Conservation (phyloP, 129 eudicot species). For the Gnaphalium uliginosum region DNA sequence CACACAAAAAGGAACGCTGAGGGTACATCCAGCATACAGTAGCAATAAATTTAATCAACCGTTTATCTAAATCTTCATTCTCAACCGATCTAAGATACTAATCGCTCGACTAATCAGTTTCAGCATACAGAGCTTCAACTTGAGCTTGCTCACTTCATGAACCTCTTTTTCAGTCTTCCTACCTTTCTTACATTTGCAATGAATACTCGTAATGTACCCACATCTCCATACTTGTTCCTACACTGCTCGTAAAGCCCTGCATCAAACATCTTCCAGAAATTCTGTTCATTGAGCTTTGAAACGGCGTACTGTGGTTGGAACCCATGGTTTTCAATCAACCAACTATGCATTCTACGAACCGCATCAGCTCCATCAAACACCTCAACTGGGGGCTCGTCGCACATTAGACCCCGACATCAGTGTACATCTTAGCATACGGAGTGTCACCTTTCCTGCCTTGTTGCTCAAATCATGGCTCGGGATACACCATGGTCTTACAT, state of each 20-base stretch:
- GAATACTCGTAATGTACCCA: not conserved
- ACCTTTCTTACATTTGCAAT: constrained; percentile 2
- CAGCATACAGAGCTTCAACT: not conserved
- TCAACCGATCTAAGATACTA: too few relatives aligned
- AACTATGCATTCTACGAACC: not conserved
- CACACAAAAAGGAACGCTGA: not conserved
- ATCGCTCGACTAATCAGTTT: too few relatives aligned
- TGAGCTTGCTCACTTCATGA: not conserved
- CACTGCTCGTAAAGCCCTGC: too few relatives aligned
- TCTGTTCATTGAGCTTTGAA: not conserved
- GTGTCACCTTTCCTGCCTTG: too few relatives aligned
- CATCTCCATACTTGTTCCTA: too few relatives aligned
- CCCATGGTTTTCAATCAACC: constrained; percentile 11
- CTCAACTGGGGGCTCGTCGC: not conserved
- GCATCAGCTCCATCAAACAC: constrained; percentile 1
- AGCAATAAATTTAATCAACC: not conserved
- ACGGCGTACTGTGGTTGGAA: constrained; percentile 3
- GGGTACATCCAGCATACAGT: not conserved
- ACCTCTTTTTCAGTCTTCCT: constrained; percentile 6
- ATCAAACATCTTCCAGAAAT: too few relatives aligned
- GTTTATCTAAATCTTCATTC: too few relatives aligned
- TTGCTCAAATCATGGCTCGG: too few relatives aligned
- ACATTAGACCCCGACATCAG: not conserved
- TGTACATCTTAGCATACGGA: not conserved
- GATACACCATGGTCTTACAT: not conserved